These are phyloP conservation scores for Malassezia furfur DNA, from an alignment of 1,284 basidiomycete species.

Conservation along the genomic window DNA sequence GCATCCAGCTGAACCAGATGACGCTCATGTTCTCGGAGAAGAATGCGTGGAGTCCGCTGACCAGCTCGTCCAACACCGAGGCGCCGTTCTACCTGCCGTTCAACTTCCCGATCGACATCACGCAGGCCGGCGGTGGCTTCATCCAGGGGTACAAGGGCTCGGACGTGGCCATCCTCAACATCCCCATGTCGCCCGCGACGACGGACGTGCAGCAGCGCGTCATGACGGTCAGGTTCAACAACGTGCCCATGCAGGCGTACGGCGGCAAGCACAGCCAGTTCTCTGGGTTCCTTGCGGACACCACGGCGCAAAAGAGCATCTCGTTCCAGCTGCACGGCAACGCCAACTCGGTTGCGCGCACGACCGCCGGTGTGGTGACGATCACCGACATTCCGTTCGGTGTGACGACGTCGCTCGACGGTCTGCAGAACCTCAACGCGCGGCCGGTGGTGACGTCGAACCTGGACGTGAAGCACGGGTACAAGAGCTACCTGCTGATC, in stretches of 20 bases:
- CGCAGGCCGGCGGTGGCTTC: constrained; percentile 58
- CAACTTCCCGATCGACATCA: constrained; percentile 62
- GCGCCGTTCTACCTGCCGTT: constrained; percentile 64
- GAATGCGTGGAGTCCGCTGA: constrained; percentile 54
- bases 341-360: constrained; percentile 57
- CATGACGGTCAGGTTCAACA: constrained; percentile 58
- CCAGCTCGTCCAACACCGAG: constrained; percentile 58
- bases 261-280: constrained; percentile 55
- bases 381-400: constrained; percentile 58
- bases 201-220: constrained; percentile 61
- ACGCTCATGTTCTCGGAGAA: constrained; percentile 57
- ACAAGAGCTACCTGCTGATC: constrained; percentile 61
- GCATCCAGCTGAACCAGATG: constrained; percentile 60
- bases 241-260: constrained; percentile 59
- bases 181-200: constrained; percentile 57
- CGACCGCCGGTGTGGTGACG: constrained; percentile 61
- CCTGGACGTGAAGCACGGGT: constrained; percentile 65
- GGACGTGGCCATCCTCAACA: constrained; percentile 58
- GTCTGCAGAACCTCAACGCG: constrained; percentile 61
- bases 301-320: constrained; percentile 55
- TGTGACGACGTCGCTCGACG: constrained; percentile 58
- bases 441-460: constrained; percentile 57
- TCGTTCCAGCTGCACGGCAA: constrained; percentile 57
- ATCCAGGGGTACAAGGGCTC: constrained; percentile 56
- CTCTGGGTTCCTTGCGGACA: constrained; percentile 61